These are phyloP conservation scores for Candida cerambycidarum DNA, from an alignment of 805 yeast species.

Conservation along the genomic window DNA sequence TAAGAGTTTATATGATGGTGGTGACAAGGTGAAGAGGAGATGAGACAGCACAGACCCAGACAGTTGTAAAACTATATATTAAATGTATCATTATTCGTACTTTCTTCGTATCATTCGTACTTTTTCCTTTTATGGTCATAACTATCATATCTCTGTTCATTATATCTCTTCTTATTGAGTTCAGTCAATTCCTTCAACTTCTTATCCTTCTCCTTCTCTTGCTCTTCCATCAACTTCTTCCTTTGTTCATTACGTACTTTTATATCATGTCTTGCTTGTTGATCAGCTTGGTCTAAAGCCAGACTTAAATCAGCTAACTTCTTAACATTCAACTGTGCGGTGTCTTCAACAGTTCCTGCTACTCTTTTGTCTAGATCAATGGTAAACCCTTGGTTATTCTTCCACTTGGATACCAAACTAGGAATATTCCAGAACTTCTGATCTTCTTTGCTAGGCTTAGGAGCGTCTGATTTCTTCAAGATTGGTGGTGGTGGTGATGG, in stretches of 20 bases:
- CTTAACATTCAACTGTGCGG: constrained; percentile 46
- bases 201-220: constrained; percentile 30
- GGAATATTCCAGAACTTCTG: constrained; percentile 85
- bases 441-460: constrained; percentile 63
- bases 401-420: constrained; percentile 92
- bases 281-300: constrained; percentile 69
- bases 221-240: constrained; percentile 22
- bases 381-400: constrained; percentile 87
- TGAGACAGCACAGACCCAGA: neutral
- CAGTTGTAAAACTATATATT: too few species aligned
- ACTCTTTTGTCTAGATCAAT: constrained; percentile 77
- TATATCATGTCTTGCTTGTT: constrained; percentile 21
- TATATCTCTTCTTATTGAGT: constrained; percentile 18
- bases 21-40: constrained; percentile 27
- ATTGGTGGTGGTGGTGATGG: constrained; percentile 65
- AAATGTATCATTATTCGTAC: constrained; percentile 3
- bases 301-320: constrained; percentile 62
- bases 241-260: constrained; percentile 26
- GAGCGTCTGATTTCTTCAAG: constrained; percentile 36
- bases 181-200: constrained; percentile 30
- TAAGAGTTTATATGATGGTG: constrained; percentile 58
- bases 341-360: constrained; percentile 42
- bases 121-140: neutral
- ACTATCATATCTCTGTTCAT: constrained; percentile 11
- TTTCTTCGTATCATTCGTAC: neutral